phyloP scores from a whole-genome alignment of 176 grass and related monocot species.

The Oryza punctata region DNA sequence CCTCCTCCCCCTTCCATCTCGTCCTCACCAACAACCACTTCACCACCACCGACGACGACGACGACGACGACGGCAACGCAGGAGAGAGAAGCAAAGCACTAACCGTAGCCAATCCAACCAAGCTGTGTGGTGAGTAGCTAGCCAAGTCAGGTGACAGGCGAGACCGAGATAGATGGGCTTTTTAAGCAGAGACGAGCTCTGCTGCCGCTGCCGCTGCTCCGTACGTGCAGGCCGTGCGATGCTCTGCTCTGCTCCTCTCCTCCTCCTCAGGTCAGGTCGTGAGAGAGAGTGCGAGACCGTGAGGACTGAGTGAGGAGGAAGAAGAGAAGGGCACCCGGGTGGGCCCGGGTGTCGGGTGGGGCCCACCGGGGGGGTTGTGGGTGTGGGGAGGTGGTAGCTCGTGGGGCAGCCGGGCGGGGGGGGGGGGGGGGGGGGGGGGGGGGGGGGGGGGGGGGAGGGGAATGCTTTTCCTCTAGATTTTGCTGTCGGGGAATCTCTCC shows the following conservation, averaged over 20 bases:
- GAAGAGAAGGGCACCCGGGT: background rate
- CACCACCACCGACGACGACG: background rate
- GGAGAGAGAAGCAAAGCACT: background rate
- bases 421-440: too few relatives aligned
- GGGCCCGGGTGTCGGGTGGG: slow-evolving; percentile 20
- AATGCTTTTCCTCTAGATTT: slow-evolving; percentile 72
- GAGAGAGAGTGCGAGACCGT: too few relatives aligned
- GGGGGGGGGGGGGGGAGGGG: slow-evolving; percentile 28
- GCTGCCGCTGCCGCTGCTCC: background rate
- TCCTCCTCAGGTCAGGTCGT: background rate
- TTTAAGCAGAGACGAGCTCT: slow-evolving; percentile 24
- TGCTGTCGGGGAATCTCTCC: slow-evolving; percentile 84
- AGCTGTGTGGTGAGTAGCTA: too few relatives aligned
- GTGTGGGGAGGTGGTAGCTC: slow-evolving; percentile 35
- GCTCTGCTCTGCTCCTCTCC: too few relatives aligned
- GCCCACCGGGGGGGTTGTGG: background rate
- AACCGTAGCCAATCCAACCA: background rate
- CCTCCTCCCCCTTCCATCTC: slow-evolving; percentile 33
- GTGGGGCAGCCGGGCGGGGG: too few relatives aligned
- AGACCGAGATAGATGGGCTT: background rate
- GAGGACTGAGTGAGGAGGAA: background rate
- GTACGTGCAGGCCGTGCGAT: background rate
- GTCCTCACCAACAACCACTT: background rate
- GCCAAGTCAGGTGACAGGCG: background rate
- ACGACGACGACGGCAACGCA: too few relatives aligned